Base-by-base conservation (phyloP, 1,139 yeast genomes). In the Yamadazyma dendronema region DNA sequence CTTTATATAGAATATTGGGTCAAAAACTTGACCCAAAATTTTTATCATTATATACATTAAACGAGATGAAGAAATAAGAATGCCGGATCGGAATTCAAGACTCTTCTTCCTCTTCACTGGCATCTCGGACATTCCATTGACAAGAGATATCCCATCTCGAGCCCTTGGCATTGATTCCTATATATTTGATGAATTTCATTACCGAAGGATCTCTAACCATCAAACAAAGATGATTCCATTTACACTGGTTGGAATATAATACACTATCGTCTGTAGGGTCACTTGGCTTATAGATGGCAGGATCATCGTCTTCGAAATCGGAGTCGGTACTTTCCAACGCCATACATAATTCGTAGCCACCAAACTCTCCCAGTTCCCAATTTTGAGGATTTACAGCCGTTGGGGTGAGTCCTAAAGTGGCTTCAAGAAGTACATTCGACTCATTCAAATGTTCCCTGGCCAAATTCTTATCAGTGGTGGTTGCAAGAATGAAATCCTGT, bases 321-420 rank as follows among this genome's bases (percentile, higher is more conserved):
- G 62, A 69, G 3, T 65, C 72, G 10, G 67, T 72, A 12, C 53
- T 62, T 30, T 77, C 79, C 39, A 76, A 67, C 11, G 79, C 74
- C 94, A 94, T 85, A 53, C 94, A 84, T 37, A 94, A 67, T 52
- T 92, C 97, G 61, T 94, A 94, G 1, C 97, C 99, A 26, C 99
- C 99, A 40, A 72, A 67, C 50, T 87, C 96, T 13, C 96, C 97
- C 37, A 77, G 74, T 42, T 79, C 87, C 96, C 96, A 87, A 40
- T 84, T 86, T 47, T 72, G 72, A 3, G 61, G 53, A 33, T 58
- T 42, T 3, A 17, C 25, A 2, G 76, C 76, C 3, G 87, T 79
- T 2, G 95, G 95, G 0, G 96, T 90, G 39, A 88, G 58, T 38
- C 81, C 78, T 39, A 89, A 59, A 0, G 95, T 85, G 3, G 90